phyloP scores from a whole-genome alignment of 176 grass and related monocot genomes.

The Tillandsia leiboldiana region DNA sequence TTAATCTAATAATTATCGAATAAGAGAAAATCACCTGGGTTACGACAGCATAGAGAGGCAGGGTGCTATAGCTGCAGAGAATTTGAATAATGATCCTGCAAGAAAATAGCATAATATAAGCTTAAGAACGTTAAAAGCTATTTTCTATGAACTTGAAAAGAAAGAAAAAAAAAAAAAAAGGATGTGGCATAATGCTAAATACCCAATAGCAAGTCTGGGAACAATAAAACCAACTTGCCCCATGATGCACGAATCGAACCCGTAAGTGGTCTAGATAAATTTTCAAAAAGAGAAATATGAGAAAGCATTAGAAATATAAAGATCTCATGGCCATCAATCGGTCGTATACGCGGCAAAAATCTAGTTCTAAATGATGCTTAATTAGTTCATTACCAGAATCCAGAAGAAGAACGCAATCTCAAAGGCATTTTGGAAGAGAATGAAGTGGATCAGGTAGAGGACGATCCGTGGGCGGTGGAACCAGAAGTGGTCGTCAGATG shows the following conservation, averaged over 20 bases:
- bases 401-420: slow-evolving; percentile 96
- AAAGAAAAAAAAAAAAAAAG: background rate
- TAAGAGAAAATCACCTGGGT: slow-evolving; percentile 38
- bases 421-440: slow-evolving; percentile 93
- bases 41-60: slow-evolving; percentile 84
- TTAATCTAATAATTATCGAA: background rate
- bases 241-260: slow-evolving; percentile 91
- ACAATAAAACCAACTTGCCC: slow-evolving; percentile 55
- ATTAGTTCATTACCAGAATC: slow-evolving; percentile 46
- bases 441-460: slow-evolving; percentile 84
- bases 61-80: slow-evolving; percentile 83
- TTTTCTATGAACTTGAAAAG: background rate
- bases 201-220: slow-evolving; percentile 74
- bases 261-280: slow-evolving; percentile 48
- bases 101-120: slow-evolving; percentile 4
- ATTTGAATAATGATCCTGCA: slow-evolving; percentile 58
- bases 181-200: background rate
- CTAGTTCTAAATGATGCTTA: slow-evolving; percentile 5
- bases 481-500: slow-evolving; percentile 91
- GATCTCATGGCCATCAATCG: background rate
- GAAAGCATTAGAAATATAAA: background rate
- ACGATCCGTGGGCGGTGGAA: slow-evolving; percentile 44
- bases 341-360: slow-evolving; percentile 5
- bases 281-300: slow-evolving; percentile 3
- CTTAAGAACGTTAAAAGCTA: background rate